phyloP scores from a whole-genome alignment of 257 asterid species.

The Forsythia suspensa region DNA sequence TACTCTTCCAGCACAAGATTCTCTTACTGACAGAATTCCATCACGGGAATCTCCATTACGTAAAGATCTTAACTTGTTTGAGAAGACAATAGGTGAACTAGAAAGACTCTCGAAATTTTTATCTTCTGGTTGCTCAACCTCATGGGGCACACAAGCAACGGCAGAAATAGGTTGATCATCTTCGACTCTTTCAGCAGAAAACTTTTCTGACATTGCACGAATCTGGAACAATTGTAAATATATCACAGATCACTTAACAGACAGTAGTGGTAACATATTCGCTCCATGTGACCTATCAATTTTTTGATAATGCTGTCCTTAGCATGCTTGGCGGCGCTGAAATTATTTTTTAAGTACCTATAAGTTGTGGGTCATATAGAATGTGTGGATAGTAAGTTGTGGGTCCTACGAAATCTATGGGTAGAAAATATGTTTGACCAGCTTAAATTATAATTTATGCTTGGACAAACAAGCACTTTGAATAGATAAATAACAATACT shows the following conservation, averaged over 20 bases:
- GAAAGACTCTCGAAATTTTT: slow-evolving; percentile 24
- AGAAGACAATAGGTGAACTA: slow-evolving; percentile 39
- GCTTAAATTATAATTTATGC: no score
- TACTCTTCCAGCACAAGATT: slow-evolving; percentile 13
- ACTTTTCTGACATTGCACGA: slow-evolving; percentile 32
- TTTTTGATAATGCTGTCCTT: neutral
- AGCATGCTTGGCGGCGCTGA: no score
- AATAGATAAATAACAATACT: neutral
- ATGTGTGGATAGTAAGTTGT: no score
- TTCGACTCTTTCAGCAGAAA: slow-evolving; percentile 19
- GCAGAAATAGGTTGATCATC: slow-evolving; percentile 24
- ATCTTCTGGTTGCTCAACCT: slow-evolving; percentile 21
- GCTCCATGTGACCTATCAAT: neutral
- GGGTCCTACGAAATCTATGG: no score
- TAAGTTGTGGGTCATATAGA: no score
- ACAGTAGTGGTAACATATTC: neutral
- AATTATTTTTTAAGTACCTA: no score
- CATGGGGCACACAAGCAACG: slow-evolving; percentile 12
- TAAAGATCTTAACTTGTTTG: slow-evolving; percentile 29
- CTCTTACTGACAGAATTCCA: slow-evolving; percentile 24
- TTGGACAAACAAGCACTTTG: no score
- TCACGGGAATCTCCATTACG: slow-evolving; percentile 18
- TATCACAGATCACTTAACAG: neutral
- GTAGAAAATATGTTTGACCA: no score
- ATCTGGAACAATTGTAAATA: slow-evolving; percentile 29